Base-by-base conservation (phyloP, 192 early-diverging fungal genomes). In the Coemansia sp. region DNA sequence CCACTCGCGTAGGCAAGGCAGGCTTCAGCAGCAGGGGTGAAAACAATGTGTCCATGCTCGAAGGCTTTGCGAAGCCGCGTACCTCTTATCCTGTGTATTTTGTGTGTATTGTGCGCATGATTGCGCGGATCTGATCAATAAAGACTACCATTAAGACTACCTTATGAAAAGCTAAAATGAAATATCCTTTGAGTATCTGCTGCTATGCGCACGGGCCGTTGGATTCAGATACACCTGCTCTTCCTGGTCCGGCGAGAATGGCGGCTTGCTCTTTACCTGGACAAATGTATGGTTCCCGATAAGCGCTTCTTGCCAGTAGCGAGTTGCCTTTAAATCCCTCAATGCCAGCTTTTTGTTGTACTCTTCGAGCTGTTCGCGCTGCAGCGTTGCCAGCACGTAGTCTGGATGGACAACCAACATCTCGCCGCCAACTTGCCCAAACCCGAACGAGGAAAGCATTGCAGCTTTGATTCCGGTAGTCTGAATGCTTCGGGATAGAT, bases 381-480 rank as follows among this genome's bases (percentile, higher is more conserved):
- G 17, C 19, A 64, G 50, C 11, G 57, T 75, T 6, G 69, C 63
- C 55, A 91, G 86, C 27, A 87, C 71, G 38, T 71, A 64, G 40
- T 74, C 65, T 58, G 68, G 53, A 84, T 71, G 42, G 7, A 57
- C 25, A 17, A 57, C n/a, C 3, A 65, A 30, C 14, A 65, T 31
- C 38, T 57, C 64, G 70, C 88, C 92, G 57, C 94, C 94, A 61
- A 89, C 92, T 78, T 95, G 94, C 53, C 94, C 94, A 77, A 95
- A 95, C 50, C 94, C 94, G 71, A 95, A 95, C 36, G 86, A 88
- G 77, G 94, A 94, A 65, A 95, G 86, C 50, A 94, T 61, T 75
- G 85, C 92, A 17, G 94, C 92, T 79, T 91, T 91, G 75, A 95
- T 65, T 72, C 94, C 92, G 67, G 91, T 86, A 27, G 94, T 95